Conservation (phyloP, 306 rosid genomes). For the Trichosanthes cucumerina region DNA sequence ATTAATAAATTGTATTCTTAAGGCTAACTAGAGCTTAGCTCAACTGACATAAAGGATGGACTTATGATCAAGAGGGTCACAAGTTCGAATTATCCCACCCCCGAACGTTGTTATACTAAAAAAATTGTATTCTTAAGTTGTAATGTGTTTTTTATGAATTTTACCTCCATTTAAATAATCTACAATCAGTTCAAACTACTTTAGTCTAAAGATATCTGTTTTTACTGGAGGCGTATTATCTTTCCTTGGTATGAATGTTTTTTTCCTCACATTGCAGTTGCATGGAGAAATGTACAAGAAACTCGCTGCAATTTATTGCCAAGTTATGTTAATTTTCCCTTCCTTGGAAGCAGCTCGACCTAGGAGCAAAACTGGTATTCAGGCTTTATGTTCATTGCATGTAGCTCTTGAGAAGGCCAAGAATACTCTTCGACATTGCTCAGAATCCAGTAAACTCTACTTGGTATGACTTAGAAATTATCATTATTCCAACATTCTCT, state of each 20-base stretch:
- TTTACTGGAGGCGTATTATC: background rate
- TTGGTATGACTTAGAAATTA: conserved; percentile 34
- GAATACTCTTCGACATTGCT: conserved; percentile 84
- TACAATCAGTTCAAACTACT: background rate
- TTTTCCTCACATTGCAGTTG: conserved; percentile 41
- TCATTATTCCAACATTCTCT: background rate
- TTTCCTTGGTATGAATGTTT: background rate
- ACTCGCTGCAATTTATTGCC: conserved; percentile 65
- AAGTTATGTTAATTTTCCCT: conserved; percentile 72
- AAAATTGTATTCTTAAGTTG: background rate
- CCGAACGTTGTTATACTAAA: no score
- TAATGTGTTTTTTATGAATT: background rate
- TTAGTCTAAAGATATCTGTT: background rate
- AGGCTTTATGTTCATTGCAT: conserved; percentile 88
- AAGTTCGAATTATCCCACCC: no score
- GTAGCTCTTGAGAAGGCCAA: conserved; percentile 85
- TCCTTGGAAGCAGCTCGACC: conserved; percentile 96
- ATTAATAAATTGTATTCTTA: background rate
- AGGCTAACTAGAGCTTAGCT: no score
- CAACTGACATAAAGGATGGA: no score
- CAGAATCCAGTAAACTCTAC: conserved; percentile 89
- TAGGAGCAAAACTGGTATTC: conserved; percentile 88
- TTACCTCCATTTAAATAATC: background rate
- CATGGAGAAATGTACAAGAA: conserved; percentile 93
- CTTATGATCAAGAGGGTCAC: no score